A percentile compares a stretch with the other conserved stretches of the same genome.
Conservation (phyloP, 2,329 filamentous ascomycete species). For the Mycogone perniciosa region DNA sequence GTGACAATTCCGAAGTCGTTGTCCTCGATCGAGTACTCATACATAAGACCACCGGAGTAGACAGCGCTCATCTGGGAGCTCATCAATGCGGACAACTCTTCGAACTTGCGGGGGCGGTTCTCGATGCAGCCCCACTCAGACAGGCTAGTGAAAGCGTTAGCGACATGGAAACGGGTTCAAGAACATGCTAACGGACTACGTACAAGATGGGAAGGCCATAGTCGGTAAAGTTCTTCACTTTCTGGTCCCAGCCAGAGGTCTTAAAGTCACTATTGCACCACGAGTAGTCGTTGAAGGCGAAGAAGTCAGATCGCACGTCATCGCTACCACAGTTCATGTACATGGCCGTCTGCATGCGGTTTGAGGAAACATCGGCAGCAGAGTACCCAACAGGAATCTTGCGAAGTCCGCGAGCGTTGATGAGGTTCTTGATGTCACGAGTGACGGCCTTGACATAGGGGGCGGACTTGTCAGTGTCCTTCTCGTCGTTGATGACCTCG, state of each 20-base stretch:
- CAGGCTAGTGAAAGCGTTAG: slow-evolving; percentile 41
- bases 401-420: slow-evolving; percentile 55
- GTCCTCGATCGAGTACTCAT: slow-evolving; percentile 81
- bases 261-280: slow-evolving; percentile 71
- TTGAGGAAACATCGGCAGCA: slow-evolving; percentile 73
- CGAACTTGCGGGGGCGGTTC: slow-evolving; percentile 69
- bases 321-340: slow-evolving; percentile 94
- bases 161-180: background rate
- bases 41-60: slow-evolving; percentile 94
- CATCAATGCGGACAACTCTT: slow-evolving; percentile 77
- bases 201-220: slow-evolving; percentile 83
- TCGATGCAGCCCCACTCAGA: slow-evolving; percentile 90
- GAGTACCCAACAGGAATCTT: slow-evolving; percentile 69
- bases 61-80: slow-evolving; percentile 73
- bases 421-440: slow-evolving; percentile 68
- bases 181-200: slow-evolving; percentile 15
- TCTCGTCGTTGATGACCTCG: slow-evolving; percentile 67
- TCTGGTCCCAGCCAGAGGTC: slow-evolving; percentile 74
- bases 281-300: slow-evolving; percentile 85
- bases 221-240: slow-evolving; percentile 79
- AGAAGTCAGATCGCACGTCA: slow-evolving; percentile 80
- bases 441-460: slow-evolving; percentile 74
- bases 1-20: slow-evolving; percentile 76
- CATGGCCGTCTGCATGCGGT: slow-evolving; percentile 76
- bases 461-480: slow-evolving; percentile 57